Conservation (phyloP, 306 rosid species). For the Psophocarpus tetragonolobus region DNA sequence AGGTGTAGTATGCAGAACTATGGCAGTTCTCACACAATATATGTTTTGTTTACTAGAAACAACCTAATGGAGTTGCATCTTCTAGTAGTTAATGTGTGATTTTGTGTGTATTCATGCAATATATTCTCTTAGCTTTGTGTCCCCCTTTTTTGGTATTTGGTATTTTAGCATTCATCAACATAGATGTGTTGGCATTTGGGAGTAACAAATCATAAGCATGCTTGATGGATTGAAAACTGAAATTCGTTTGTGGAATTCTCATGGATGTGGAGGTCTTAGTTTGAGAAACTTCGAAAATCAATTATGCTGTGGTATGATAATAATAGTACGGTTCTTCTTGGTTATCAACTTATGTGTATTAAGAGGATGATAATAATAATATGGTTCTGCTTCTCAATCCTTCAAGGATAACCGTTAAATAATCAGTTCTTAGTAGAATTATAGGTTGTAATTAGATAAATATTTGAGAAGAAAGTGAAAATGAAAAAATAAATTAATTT, state of each 20-base stretch:
- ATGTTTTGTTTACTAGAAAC: conserved; percentile 43
- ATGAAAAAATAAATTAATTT: too few relatives aligned
- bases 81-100: conserved; percentile 37
- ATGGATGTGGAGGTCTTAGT: background rate
- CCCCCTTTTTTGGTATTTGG: conserved; percentile 7
- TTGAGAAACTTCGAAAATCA: background rate
- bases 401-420: too few relatives aligned
- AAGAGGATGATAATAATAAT: too few relatives aligned
- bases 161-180: background rate
- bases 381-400: too few relatives aligned
- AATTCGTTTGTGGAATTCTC: background rate
- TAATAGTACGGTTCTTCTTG: too few relatives aligned
- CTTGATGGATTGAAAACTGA: conserved; percentile 21
- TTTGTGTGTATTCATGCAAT: conserved; percentile 23
- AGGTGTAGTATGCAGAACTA: conserved; percentile 42
- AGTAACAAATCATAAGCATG: conserved; percentile 14
- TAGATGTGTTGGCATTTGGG: background rate
- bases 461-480: too few relatives aligned
- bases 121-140: conserved; percentile 26
- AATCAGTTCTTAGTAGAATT: too few relatives aligned
- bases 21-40: conserved; percentile 30
- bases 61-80: conserved; percentile 15
- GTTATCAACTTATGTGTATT: too few relatives aligned
- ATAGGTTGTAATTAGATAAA: too few relatives aligned
- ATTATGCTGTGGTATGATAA: too few relatives aligned